Conservation (phyloP, 2,329 filamentous ascomycete species). For the Hymenoscyphus infarciens region DNA sequence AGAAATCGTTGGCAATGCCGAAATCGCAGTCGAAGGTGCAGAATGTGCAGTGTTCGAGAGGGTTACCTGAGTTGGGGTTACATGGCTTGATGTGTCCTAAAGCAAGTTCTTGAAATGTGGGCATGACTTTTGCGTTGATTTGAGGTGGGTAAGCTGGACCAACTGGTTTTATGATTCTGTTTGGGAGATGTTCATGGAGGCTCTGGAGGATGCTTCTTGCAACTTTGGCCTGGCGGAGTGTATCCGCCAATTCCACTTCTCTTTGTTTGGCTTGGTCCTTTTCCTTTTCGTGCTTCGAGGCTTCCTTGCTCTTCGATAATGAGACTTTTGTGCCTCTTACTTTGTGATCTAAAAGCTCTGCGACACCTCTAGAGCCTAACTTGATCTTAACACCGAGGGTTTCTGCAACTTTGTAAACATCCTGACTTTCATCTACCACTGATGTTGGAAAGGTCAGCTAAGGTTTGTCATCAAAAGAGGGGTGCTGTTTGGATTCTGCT, state of each 20-base stretch:
- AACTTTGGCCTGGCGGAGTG: neutral
- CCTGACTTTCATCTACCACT: too few relatives aligned
- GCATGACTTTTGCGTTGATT: neutral
- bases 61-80: neutral
- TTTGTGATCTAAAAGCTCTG: too few relatives aligned
- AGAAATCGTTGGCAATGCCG: slow-evolving; percentile 15
- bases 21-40: slow-evolving; percentile 20
- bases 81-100: slow-evolving; percentile 9
- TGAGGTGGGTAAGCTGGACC: neutral
- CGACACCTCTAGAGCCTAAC: too few relatives aligned
- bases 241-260: neutral
- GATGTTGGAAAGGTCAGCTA: too few relatives aligned
- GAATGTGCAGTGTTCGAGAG: slow-evolving; percentile 18
- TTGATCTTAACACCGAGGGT: too few relatives aligned
- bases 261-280: too few relatives aligned
- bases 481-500: too few relatives aligned
- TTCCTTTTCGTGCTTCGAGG: too few relatives aligned
- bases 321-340: too few relatives aligned
- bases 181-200: neutral
- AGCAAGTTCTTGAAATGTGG: neutral
- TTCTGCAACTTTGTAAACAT: too few relatives aligned
- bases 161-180: neutral
- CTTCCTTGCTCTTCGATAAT: too few relatives aligned
- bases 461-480: too few relatives aligned
- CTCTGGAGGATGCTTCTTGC: neutral